Evolutionary conservation across 352 stramenopile genomes (phyloP), one percentile per base, ranked within the genome.

Genomic region (Globisporangium middletonii): DNA sequence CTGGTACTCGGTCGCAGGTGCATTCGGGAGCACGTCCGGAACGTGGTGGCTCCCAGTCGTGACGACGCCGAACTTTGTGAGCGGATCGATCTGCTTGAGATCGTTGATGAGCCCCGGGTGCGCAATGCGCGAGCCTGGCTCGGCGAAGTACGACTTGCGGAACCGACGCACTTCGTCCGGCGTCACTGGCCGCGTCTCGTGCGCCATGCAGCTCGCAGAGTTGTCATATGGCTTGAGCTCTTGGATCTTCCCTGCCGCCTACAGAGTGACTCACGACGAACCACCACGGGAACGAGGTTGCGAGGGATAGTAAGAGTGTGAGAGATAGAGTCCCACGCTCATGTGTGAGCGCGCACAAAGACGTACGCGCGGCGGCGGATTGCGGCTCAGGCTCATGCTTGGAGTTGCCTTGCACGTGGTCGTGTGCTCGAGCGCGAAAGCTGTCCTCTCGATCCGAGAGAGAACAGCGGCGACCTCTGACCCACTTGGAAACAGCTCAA

Each of bases 111-210:
- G 68, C 13, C 86, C 86, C 12, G 75, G 78, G 55, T 95, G 86
- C 2, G 79, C 79, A 57, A 95, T 86, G 30, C 79, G 75, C 33
- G 79, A 59, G 23, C 82, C 83, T 0, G 86, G 80, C 55, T 92
- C 83, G 42, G 71, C 71, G 50, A 94, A 92, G 66, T 92, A 93
- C 53, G 83, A 94, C 67, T 91, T 91, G 58, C 83, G 81, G 67
- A 74, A 94, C 30, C 79, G 84, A 9, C 77, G 65, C 59, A 92
- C 70, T 16, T 89, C 69, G 43, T 93, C 82, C 0, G 86, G 83
- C 18, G 86, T 95, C 7, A 57, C 27, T 2, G 82, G 86, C 18
- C 82, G 83, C 8, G 72, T 38, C 27, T 82, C 72, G 50, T 91
- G 79, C 19, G 57, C 74, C 47, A 94, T 62, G 49, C 83, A 95